Conservation (phyloP, 164 flowering plant species). For the Chloranthus sessilifolius region DNA sequence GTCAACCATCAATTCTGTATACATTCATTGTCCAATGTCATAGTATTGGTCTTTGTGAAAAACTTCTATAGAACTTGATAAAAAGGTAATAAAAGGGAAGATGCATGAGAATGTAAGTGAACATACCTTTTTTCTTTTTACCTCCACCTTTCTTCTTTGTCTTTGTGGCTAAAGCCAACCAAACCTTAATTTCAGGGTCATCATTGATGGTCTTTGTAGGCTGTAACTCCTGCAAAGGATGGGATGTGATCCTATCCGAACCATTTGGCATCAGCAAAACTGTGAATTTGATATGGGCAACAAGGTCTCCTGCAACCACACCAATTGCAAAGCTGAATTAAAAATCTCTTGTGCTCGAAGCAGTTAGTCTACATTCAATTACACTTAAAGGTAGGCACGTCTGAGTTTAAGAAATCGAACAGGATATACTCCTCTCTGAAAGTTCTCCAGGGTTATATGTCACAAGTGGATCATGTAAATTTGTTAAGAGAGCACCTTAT, state of each 20-base stretch:
- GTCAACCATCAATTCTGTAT: no score
- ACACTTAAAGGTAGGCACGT: no score
- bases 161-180: conserved; percentile 79
- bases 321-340: no score
- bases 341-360: no score
- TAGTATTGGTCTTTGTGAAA: neutral
- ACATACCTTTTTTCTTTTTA: conserved; percentile 92
- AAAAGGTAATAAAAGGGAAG: neutral
- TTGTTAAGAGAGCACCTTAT: no score
- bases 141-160: conserved; percentile 97
- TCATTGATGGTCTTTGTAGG: conserved; percentile 60
- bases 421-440: no score
- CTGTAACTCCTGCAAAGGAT: conserved; percentile 70
- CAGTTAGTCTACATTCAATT: no score
- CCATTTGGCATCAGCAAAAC: conserved; percentile 97
- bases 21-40: no score
- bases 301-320: conserved; percentile 63
- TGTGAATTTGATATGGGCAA: conserved; percentile 93
- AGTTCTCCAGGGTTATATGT: no score
- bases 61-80: neutral
- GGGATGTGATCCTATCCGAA: conserved; percentile 80
- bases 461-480: no score
- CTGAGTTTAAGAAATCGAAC: no score
- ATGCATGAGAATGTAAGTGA: neutral
- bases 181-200: conserved; percentile 90